These are phyloP conservation scores for Silene latifolia DNA, from an alignment of 148 eudicot species.

Conservation along the genomic window DNA sequence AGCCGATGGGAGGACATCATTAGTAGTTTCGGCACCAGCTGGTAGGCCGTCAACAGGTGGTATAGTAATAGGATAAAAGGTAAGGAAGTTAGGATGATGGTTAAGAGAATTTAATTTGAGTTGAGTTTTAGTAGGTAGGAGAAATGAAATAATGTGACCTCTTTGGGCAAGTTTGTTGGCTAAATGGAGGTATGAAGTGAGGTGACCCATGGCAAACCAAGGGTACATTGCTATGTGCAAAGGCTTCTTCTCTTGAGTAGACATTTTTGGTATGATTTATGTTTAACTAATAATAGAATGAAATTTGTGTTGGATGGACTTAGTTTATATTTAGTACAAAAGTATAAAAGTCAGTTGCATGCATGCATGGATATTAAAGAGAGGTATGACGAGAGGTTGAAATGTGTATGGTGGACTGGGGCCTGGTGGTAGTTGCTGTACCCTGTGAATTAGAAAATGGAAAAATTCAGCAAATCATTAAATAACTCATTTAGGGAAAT, in stretches of 20 bases:
- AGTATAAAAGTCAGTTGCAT: no score
- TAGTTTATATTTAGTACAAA: no score
- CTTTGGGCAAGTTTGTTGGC: conserved; percentile 44
- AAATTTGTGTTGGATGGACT: no score
- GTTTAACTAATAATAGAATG: no score
- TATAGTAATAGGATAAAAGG: conserved; percentile 30
- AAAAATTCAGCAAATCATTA: no score
- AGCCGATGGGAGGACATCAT: conserved; percentile 22
- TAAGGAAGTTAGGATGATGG: conserved; percentile 36
- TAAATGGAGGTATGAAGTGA: conserved; percentile 37
- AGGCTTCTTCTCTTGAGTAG: neutral
- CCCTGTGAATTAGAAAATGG: no score
- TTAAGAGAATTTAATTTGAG: conserved; percentile 25
- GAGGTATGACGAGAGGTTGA: no score
- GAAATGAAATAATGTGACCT: conserved; percentile 24
- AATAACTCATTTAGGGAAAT: no score
- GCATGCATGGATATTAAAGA: no score
- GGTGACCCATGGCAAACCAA: conserved; percentile 45
- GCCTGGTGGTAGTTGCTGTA: no score
- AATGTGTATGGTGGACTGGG: no score
- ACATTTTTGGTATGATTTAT: no score
- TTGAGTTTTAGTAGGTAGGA: conserved; percentile 35
- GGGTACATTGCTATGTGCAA: conserved; percentile 37
- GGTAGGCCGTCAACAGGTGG: conserved; percentile 46
- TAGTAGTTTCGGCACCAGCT: conserved; percentile 34